phyloP scores from a whole-genome alignment of 2,329 filamentous ascomycete genomes.

The Fusarium mangiferae region DNA sequence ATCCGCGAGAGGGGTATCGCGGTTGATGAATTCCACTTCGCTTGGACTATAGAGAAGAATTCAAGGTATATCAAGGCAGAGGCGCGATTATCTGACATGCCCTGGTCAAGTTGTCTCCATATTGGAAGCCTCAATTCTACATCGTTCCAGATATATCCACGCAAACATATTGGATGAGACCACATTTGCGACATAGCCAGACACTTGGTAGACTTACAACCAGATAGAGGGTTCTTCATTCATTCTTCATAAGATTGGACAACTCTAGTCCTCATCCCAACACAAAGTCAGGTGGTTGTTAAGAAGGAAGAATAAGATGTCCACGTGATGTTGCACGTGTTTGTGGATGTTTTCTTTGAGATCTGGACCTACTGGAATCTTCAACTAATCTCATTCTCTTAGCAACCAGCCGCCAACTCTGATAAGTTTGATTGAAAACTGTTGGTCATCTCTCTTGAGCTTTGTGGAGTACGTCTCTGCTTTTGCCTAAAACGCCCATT shows the following conservation, averaged over 20 bases:
- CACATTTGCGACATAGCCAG: not conserved
- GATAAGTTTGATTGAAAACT: not conserved
- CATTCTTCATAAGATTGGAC: not conserved
- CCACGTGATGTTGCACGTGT: slow-evolving; percentile 23
- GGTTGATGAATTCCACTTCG: slow-evolving; percentile 7
- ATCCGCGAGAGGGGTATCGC: not conserved
- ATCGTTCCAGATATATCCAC: not conserved
- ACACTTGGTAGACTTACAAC: not conserved
- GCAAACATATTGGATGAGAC: not conserved
- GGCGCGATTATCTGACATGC: slow-evolving; percentile 15
- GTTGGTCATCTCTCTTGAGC: not conserved
- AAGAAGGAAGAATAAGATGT: not conserved
- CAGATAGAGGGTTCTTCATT: not conserved
- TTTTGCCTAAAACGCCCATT: slow-evolving; percentile 19
- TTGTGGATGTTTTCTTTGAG: not conserved
- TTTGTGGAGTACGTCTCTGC: not conserved
- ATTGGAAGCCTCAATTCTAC: slow-evolving; percentile 13
- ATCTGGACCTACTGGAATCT: not conserved
- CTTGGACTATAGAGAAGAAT: not conserved
- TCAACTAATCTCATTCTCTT: not conserved
- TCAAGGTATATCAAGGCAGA: slow-evolving; percentile 27
- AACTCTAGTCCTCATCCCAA: not conserved
- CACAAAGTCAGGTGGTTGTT: not conserved
- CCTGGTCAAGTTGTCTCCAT: slow-evolving; percentile 20
- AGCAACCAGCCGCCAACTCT: not conserved